Evolutionary conservation across 2,329 filamentous ascomycete species (phyloP).

Genomic region (Paecilomyces niveus): DNA sequence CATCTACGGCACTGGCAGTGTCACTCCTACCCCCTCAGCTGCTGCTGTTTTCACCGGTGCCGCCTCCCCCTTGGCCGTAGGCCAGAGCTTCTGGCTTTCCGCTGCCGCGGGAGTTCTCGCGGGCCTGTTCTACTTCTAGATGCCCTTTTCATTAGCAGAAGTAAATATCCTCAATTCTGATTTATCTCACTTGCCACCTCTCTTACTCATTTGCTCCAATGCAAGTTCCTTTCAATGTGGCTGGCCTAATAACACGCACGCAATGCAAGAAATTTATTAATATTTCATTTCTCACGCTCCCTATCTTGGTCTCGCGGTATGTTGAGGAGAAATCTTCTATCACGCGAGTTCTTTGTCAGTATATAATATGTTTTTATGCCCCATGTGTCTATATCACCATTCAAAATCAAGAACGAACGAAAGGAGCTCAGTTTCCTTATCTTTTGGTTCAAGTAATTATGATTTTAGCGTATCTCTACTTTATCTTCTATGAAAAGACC

Average conservation of each 20-base stretch:
- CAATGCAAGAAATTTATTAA: background rate
- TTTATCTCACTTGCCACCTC: background rate
- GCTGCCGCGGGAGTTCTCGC: slow-evolving; percentile 3
- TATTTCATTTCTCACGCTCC: background rate
- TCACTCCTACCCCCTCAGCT: background rate
- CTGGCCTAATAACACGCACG: background rate
- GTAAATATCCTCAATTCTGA: background rate
- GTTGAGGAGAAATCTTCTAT: background rate
- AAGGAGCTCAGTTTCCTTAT: background rate
- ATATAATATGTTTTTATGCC: background rate
- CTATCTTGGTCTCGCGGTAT: background rate
- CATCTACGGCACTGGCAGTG: slow-evolving; percentile 6
- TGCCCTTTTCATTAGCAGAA: background rate
- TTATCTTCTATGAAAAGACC: background rate
- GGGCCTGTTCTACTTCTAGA: slow-evolving; percentile 6
- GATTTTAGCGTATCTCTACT: background rate
- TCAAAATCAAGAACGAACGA: background rate
- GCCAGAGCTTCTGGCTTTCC: slow-evolving; percentile 5
- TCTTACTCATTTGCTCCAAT: background rate
- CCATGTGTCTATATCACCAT: background rate
- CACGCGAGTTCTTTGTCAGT: background rate
- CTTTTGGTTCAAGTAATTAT: background rate
- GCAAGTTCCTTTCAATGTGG: background rate
- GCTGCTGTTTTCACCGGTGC: slow-evolving; percentile 4
- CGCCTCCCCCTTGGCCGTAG: slow-evolving; percentile 7